These are phyloP conservation scores for Otatea glauca DNA, from an alignment of 176 grass and related monocot genomes.

Conservation along the genomic window DNA sequence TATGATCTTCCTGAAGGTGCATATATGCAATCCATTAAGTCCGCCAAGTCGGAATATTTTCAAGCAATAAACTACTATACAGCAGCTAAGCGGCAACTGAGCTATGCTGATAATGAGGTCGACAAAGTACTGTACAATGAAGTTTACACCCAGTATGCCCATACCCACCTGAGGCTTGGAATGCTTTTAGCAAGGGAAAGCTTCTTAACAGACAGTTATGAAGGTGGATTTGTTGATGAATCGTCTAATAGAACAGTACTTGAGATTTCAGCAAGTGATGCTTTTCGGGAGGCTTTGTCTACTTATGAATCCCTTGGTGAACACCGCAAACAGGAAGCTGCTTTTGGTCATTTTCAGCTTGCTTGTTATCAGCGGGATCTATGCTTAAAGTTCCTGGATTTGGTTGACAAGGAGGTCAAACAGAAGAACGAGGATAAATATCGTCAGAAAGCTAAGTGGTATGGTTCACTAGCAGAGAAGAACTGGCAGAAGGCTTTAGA, in stretches of 20 bases:
- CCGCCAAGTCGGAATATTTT: conserved; percentile 85
- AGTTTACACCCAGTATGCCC: conserved; percentile 87
- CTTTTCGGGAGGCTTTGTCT: conserved; percentile 87
- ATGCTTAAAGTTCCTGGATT: conserved; percentile 88
- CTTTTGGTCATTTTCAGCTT: conserved; percentile 90
- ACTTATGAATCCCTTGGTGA: conserved; percentile 87
- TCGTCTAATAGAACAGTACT: conserved; percentile 60
- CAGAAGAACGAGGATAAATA: conserved; percentile 76
- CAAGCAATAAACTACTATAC: conserved; percentile 89
- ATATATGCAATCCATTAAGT: conserved; percentile 75
- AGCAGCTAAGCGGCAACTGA: conserved; percentile 76
- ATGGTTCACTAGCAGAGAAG: conserved; percentile 85
- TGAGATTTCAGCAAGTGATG: conserved; percentile 79
- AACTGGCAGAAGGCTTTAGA: conserved; percentile 79
- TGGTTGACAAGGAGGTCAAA: conserved; percentile 71
- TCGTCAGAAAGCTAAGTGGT: conserved; percentile 85
- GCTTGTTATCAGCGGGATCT: conserved; percentile 87
- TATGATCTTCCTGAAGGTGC: conserved; percentile 65
- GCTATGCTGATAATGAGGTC: conserved; percentile 56
- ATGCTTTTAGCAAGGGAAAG: conserved; percentile 97
- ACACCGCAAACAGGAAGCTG: conserved; percentile 82
- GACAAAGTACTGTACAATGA: conserved; percentile 65
- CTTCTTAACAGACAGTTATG: conserved; percentile 66
- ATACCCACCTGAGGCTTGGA: conserved; percentile 93
- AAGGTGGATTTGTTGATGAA: conserved; percentile 64